Percentiles rank a stretch among this genome's conserved stretches.
These are phyloP conservation scores for Flaveria trinervia DNA, from an alignment of 129 eudicot species.

Conservation along the genomic window DNA sequence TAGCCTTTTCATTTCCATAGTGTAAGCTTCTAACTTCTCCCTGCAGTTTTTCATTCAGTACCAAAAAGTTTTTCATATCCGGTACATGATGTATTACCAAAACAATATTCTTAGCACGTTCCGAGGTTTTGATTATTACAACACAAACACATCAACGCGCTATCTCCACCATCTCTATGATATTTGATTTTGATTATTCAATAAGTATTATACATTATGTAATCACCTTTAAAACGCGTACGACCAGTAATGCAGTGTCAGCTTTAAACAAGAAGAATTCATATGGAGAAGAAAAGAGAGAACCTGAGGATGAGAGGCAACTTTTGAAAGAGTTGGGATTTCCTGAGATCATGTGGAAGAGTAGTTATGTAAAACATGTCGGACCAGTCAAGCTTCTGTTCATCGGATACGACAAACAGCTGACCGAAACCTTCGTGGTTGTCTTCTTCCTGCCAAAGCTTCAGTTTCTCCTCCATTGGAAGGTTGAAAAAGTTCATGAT, in stretches of 20 bases:
- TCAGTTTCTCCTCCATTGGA: slow-evolving; percentile 49
- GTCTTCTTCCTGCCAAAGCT: slow-evolving; percentile 58
- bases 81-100: neutral
- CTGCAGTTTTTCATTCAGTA: slow-evolving; percentile 1
- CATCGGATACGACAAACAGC: slow-evolving; percentile 67
- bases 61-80: neutral
- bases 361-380: slow-evolving; percentile 75
- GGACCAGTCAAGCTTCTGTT: slow-evolving; percentile 83
- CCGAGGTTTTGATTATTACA: neutral
- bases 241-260: neutral
- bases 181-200: too few relatives aligned
- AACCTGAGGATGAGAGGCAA: slow-evolving; percentile 55
- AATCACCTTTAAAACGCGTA: neutral
- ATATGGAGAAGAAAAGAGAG: slow-evolving; percentile 19
- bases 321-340: slow-evolving; percentile 45
- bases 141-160: neutral
- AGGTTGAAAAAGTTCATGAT: slow-evolving; percentile 43
- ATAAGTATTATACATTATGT: too few relatives aligned
- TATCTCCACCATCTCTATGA: too few relatives aligned
- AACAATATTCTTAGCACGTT: neutral
- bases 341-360: slow-evolving; percentile 48
- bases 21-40: slow-evolving; percentile 24
- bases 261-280: neutral
- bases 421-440: slow-evolving; percentile 80
- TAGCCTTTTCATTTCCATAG: slow-evolving; percentile 19